Base-by-base conservation (phyloP, 495 filamentous ascomycete genomes). In the Penicillium parvum region DNA sequence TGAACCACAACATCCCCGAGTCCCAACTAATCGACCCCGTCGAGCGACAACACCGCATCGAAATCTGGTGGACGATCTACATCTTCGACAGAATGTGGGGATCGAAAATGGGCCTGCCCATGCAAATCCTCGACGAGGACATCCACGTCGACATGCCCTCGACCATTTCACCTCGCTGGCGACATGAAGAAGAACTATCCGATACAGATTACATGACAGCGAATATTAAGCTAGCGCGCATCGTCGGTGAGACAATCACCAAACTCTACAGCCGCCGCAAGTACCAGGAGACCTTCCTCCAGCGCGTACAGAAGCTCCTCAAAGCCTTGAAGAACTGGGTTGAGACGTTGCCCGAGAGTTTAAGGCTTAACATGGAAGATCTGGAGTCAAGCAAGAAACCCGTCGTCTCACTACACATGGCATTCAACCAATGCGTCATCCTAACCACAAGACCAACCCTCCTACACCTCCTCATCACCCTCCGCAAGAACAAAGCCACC, bases 11-110 rank as follows among this genome's bases (percentile, higher is more conserved):
- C 28, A 66, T 73, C 30, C 63, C 68, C 16, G 66, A 72, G 40
- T 63, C 65, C n/a, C 69, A 73, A 43, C 55, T 66, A 16, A 71
- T 70, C 21, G 68, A 71, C 33, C 61, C 66, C 0, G 61, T 66
- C 0, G 65, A 69, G 37, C 60, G 68, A 11, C 65, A 73, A 38
- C 69, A 73, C 32, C 68, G 69, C 7, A 57, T 72, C 19, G 52
- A 65, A 26, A 65, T 72, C 18, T 72, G 68, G 68, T 72, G 68
- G 68, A 70, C 68, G 15, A 67, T 71, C 32, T 73, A 73, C 47
- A 69, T 69, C 22, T 72, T 73, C 40, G 68, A 73, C 38, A 63
- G 68, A 21, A 69, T 71, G 64, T 72, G 66, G 68, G 65, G 63
- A 12, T 70, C 68, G 7, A 72, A 68, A 29, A 69, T 72, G 62